Base-by-base conservation (phyloP, 257 asterid species). In the Primulina tabacum region DNA sequence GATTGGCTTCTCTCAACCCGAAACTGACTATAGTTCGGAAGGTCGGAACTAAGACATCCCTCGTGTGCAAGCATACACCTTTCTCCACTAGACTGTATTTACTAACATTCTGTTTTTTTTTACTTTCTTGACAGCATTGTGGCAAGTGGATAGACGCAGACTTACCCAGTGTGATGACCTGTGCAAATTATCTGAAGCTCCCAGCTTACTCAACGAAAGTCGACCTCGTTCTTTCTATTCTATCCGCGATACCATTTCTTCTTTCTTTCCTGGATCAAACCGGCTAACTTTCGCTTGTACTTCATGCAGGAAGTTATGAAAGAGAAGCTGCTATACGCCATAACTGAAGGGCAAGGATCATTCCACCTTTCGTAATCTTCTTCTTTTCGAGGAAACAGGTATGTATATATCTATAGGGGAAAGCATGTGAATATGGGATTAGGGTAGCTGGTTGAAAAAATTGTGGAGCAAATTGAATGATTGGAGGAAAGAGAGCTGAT, bases 111-210 rank as follows among this genome's bases (percentile, higher is more conserved):
- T 53, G 40, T 67, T 1, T 43, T 43, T 17, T 67, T 1, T 43
- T 43, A 50, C 21, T 50, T 26, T 55, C 69, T 61, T 52, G 63
- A 72, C 96, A 93, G 99, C 95, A 81, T 79, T 89, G 95, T 72
- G 82, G 88, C 79, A 70, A 52, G 73, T 79, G 72, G 59, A 76
- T 70, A 2, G 97, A 93, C 35, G 88, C 73, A 1, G 97, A 93
- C 81, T 84, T 90, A 74, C 98, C 98, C 0, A 93, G 98, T 33
- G 98, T 93, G 73, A 93, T 93, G 98, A 93, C 97, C 34, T 93
- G 98, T 47, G 95, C 96, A 57, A 93, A 93, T 71, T 93, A 93
- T 71, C 78, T 93, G 77, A 93, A 93, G 88, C 92, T 93, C 69
- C 98, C 98, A 9, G 89, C 98, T 35, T 93, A 93, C 86, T 86